Evolutionary conservation across 2,329 filamentous ascomycete species (phyloP).

Genomic region (Cryphonectria naterciae): DNA sequence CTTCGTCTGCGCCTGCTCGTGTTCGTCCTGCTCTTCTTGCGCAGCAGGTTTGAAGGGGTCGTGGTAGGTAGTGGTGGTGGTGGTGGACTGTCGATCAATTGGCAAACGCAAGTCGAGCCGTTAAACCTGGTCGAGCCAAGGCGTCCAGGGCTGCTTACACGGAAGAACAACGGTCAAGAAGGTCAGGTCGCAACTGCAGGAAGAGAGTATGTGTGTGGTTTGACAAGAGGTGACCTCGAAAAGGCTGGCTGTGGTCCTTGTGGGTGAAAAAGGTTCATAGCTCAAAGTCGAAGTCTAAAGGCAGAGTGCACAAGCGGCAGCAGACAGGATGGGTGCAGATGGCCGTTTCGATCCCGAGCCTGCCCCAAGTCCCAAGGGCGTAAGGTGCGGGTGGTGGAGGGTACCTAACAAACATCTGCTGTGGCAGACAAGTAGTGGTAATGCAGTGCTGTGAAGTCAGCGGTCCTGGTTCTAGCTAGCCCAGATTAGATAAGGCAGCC

Average conservation of each 20-base stretch:
- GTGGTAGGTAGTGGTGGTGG: not conserved
- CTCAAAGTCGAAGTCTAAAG: not conserved
- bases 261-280: not conserved
- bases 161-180: not conserved
- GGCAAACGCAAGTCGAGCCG: not conserved
- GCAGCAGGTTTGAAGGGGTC: not conserved
- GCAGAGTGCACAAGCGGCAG: constrained; percentile 12
- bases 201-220: not conserved
- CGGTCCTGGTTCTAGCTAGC: constrained; percentile 9
- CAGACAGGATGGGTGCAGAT: not conserved
- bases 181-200: not conserved
- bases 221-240: constrained; percentile 10
- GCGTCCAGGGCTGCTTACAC: not conserved
- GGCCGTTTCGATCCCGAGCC: not conserved
- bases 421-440: not conserved
- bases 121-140: not conserved
- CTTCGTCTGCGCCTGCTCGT: not conserved
- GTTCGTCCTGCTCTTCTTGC: not conserved
- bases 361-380: not conserved
- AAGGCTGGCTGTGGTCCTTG: not conserved
- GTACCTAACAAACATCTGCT: not conserved
- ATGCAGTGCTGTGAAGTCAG: constrained; percentile 2
- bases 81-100: constrained; percentile 3
- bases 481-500: constrained; percentile 13
- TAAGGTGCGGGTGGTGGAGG: constrained; percentile 7